Conservation (phyloP, 2,329 filamentous ascomycete genomes). For the Monilinia laxa region DNA sequence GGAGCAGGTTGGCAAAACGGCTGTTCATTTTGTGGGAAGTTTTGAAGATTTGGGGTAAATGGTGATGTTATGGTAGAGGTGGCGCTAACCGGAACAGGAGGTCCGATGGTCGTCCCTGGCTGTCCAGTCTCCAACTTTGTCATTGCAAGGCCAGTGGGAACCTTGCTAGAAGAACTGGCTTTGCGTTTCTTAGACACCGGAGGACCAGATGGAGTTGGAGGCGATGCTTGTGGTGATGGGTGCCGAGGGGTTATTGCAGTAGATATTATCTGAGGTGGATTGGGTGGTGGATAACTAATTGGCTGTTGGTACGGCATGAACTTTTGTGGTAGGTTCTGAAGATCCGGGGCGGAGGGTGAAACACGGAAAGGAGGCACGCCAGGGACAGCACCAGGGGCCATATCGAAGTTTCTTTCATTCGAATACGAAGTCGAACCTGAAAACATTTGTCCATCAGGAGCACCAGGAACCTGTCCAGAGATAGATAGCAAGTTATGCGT, state of each 20-base stretch:
- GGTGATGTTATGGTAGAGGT: constrained; percentile 51
- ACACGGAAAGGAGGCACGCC: constrained; percentile 51
- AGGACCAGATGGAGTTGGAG: constrained; percentile 62
- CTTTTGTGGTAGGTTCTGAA: constrained; percentile 57
- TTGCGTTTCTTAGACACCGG: constrained; percentile 80
- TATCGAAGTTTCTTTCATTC: constrained; percentile 35
- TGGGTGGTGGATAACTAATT: constrained; percentile 39
- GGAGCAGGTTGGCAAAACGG: constrained; percentile 30
- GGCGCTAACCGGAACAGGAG: constrained; percentile 38
- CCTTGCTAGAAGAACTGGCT: constrained; percentile 65
- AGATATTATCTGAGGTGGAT: constrained; percentile 43
- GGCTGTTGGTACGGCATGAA: constrained; percentile 40
- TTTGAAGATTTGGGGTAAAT: constrained; percentile 50
- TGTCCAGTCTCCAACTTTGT: constrained; percentile 69
- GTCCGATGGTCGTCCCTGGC: constrained; percentile 39
- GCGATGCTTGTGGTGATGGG: constrained; percentile 70
- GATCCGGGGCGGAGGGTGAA: constrained; percentile 62
- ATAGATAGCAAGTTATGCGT: constrained; percentile 58
- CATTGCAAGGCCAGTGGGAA: constrained; percentile 77
- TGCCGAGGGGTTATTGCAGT: constrained; percentile 57
- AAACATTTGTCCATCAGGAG: constrained; percentile 41
- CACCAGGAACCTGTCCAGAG: constrained; percentile 37
- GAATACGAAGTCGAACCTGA: constrained; percentile 47
- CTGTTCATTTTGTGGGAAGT: constrained; percentile 45
- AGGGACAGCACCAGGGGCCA: constrained; percentile 27